These are phyloP conservation scores for Sporothrix phasma DNA, from an alignment of 2,329 filamentous ascomycete species.

Conservation along the genomic window DNA sequence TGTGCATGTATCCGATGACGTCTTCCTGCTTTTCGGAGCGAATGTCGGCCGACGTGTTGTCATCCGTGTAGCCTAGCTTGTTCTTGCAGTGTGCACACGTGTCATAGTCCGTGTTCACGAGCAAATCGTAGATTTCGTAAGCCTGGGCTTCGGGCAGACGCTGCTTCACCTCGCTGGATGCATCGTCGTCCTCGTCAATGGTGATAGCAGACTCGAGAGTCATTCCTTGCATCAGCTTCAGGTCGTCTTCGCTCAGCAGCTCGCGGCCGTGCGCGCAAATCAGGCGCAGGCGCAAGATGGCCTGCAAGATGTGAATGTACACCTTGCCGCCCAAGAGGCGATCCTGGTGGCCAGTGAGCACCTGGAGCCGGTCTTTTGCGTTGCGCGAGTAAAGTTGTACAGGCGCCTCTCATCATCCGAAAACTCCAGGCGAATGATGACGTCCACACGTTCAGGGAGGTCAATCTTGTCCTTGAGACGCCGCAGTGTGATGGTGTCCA, in stretches of 20 bases:
- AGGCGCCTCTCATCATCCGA: conserved; percentile 62
- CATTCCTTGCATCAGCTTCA: conserved; percentile 69
- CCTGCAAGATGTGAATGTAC: conserved; percentile 89
- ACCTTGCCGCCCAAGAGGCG: conserved; percentile 69
- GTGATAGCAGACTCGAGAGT: conserved; percentile 82
- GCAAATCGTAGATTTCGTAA: conserved; percentile 75
- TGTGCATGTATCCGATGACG: conserved; percentile 67
- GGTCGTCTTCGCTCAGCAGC: conserved; percentile 72
- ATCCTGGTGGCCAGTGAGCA: conserved; percentile 55
- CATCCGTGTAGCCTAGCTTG: conserved; percentile 47
- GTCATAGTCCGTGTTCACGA: conserved; percentile 73
- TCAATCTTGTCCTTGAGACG: conserved; percentile 87
- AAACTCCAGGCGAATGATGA: conserved; percentile 66
- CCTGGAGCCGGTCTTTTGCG: conserved; percentile 67
- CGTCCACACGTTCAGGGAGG: conserved; percentile 63
- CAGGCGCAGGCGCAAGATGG: conserved; percentile 78
- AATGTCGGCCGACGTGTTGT: conserved; percentile 30
- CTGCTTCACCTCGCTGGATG: conserved; percentile 33
- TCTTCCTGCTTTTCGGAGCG: conserved; percentile 52
- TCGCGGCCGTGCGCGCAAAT: conserved; percentile 94
- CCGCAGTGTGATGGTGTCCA: conserved; percentile 88
- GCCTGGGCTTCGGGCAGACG: conserved; percentile 60
- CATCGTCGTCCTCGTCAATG: conserved; percentile 68
- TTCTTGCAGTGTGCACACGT: conserved; percentile 60
- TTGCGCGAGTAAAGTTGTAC: conserved; percentile 80